Base-by-base conservation (phyloP, 2,329 filamentous ascomycete genomes). In the Fusarium sp. region DNA sequence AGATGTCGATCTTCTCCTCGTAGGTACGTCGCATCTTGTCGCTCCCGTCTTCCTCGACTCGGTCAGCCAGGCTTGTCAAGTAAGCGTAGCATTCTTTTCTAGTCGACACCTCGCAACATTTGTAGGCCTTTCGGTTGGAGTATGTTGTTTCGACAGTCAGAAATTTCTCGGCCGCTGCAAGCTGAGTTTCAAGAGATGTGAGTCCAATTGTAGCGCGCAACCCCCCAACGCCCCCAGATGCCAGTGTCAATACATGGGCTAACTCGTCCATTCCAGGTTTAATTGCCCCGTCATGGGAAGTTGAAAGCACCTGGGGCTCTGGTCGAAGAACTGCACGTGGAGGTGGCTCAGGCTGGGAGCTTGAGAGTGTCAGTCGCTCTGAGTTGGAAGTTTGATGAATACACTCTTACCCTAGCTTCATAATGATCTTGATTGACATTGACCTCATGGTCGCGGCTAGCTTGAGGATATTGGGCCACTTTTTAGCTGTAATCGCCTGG, bases 1-100 rank as follows among this genome's bases (percentile, higher is more conserved):
- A 80, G 1, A 85, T 68, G 34, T 82, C 82, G 9, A 83, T 68
- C 3, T 75, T 75, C 10, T 75, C 74, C 27, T 82, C 78, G 27
- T 82, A 78, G 28, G 63, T 58, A 18, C 69, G 68, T 27, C 74
- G 65, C n/a, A 69, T 54, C 51, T 59, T 46, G 67, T 78, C 76
- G 34, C 50, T 67, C 7, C 61, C 73, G 43, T 68, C 57, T 6
- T 75, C 64, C 55, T 77, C 68, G 8, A 77, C 71, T 39, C 68
- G 51, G 41, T 40, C 39, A 18, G 64, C 69, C 23, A 77, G 47
- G 11, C 66, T 65, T 13, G 68, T 68, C 6, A 82, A 60, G 43
- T 73, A 67, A 2, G 60, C 40, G 31, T 76, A 71, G 15, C 78
- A 69, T 8, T 74, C 60, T 36, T 60, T 60, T 66, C 73, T 70